Evolutionary conservation across 495 filamentous ascomycete genomes (phyloP), one percentile per base, ranked within the genome.

Genomic region (Oleoguttula mirabilis): DNA sequence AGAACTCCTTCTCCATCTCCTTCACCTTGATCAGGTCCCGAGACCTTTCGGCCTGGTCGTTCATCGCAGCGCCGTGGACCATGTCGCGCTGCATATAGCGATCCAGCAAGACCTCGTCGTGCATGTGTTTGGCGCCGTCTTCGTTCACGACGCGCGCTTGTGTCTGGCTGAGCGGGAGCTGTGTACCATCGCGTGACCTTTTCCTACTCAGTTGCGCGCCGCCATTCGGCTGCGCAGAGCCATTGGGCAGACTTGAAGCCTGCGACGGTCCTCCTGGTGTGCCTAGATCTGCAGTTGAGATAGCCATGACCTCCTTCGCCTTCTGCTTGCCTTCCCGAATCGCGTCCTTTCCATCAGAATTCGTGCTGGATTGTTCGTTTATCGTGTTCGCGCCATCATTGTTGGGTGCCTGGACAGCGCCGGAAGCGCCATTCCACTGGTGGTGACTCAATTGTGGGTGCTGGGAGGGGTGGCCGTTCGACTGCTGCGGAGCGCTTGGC

Each of bases 1-100:
- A 70, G 41, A 64, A 72, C 30, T 77, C 64, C 14, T 63, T 59
- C 53, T 82, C 75, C 15, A 61, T 55, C 31, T 68, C 66, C 48
- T 76, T 73, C 34, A 46, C 45, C 15, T 50, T 28, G 15, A 64
- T 50, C 2, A 67, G 45, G 14, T 56, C 43, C 11, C 53, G 50
- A 10, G 43, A 43, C 16, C 49, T 45, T 14, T 57, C 47, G 1
- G 41, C 43, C 32, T 66, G 66, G 10, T 73, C 63, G 32, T 71
- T 64, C 47, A 79, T 63, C 15, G 75, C 75, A 10, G 75, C 75
- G 14, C 73, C 72, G 57, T 88, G 76, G 14, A 80, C 56, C 36
- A 77, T 69, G 54, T 94, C 87, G 55, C 82, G 81, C 50, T 75
- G 75, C 47, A 83, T 73, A 64, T 82, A 88, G 50, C 84, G 75